These are phyloP conservation scores for Nakaseomyces glabratus DNA, from an alignment of 1,139 yeast genomes.

Conservation along the genomic window DNA sequence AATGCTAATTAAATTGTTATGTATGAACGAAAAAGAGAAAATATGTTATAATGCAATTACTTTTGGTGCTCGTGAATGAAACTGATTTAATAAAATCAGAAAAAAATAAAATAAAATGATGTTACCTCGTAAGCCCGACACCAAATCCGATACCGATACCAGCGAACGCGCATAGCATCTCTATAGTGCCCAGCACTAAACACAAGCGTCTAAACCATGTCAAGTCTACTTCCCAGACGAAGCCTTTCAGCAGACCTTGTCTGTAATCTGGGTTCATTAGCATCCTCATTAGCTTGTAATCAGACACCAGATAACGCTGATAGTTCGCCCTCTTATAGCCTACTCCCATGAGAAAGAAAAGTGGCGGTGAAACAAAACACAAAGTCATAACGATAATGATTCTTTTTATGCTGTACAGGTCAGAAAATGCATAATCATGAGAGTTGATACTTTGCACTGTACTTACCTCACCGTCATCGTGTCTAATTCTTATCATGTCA, in stretches of 20 bases:
- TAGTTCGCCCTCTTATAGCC: conserved; percentile 12
- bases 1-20: too few species aligned
- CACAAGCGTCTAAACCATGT: conserved; percentile 20
- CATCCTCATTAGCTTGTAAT: conserved; percentile 18
- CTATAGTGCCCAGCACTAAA: conserved; percentile 16
- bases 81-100: neutral
- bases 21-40: too few species aligned
- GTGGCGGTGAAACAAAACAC: conserved; percentile 20
- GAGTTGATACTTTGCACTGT: conserved; percentile 20
- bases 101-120: conserved; percentile 4
- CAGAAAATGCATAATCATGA: conserved; percentile 10
- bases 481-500: conserved; percentile 1
- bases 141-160: conserved; percentile 32
- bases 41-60: too few species aligned
- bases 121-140: conserved; percentile 26
- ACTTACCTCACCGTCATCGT: conserved; percentile 11
- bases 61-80: too few species aligned
- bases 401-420: conserved; percentile 18
- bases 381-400: conserved; percentile 12
- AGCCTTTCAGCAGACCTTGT: conserved; percentile 19
- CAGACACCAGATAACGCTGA: conserved; percentile 10
- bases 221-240: conserved; percentile 23
- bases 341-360: conserved; percentile 21
- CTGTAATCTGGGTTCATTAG: conserved; percentile 19
- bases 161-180: conserved; percentile 18